A percentile compares a stretch with the other conserved stretches of the same genome.
phyloP scores from a whole-genome alignment of 2,329 filamentous ascomycete genomes.

The Torrubiella hemipterigena region DNA sequence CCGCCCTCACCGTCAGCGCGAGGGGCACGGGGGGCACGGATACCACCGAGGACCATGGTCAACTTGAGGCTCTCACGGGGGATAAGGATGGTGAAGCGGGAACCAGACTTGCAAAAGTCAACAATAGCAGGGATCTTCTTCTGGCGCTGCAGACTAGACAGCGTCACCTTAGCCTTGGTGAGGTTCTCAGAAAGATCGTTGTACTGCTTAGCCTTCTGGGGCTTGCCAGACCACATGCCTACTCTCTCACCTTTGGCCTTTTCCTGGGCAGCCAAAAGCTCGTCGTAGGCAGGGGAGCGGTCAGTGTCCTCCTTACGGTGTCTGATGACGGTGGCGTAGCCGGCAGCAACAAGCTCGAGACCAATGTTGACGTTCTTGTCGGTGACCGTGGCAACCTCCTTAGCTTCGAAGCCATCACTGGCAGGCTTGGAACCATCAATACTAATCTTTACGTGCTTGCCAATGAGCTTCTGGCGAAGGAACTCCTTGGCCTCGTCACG shows the following conservation, averaged over 20 bases:
- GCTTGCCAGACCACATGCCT: conserved; percentile 90
- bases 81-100: conserved; percentile 82
- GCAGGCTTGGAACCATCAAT: conserved; percentile 87
- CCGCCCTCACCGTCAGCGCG: conserved; percentile 62
- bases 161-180: conserved; percentile 91
- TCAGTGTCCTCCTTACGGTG: conserved; percentile 93
- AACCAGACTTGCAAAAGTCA: conserved; percentile 96
- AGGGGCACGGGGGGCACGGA: conserved; percentile 80
- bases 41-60: conserved; percentile 86
- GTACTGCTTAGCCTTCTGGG: conserved; percentile 70
- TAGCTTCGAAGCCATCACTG: conserved; percentile 81
- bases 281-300: conserved; percentile 86
- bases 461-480: conserved; percentile 83
- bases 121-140: conserved; percentile 88
- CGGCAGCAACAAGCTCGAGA: conserved; percentile 75
- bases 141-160: conserved; percentile 77
- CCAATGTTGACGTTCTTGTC: conserved; percentile 80
- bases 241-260: conserved; percentile 77
- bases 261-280: conserved; percentile 69
- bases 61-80: conserved; percentile 90
- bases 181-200: conserved; percentile 83
- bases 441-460: conserved; percentile 83
- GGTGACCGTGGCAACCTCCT: conserved; percentile 83
- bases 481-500: conserved; percentile 93
- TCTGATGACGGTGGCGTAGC: conserved; percentile 86